Evolutionary conservation across 352 stramenopile species (phyloP), one percentile per base, ranked within the genome.

Genomic region (Globisporangium cederbergense): DNA sequence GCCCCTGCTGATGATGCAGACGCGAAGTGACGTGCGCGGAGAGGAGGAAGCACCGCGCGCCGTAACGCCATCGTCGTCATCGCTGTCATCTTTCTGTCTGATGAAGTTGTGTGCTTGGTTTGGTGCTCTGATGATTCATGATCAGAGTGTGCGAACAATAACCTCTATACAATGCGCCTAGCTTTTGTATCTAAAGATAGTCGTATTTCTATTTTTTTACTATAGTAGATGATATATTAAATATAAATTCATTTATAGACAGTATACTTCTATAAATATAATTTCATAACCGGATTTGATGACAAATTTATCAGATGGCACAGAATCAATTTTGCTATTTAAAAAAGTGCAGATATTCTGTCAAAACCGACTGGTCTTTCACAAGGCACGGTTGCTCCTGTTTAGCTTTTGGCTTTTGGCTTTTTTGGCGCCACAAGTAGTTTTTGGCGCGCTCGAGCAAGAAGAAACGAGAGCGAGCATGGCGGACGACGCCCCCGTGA

Each of bases 401-500:
- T 18, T 46, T 18, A 14, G 40, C 13, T 11, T 20, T 49, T 49
- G 32, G 32, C 32, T 36, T 18, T 46, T 18, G 40, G 40, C 13
- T 11, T 20, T 49, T 49, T 22, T 49, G 43, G 43, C 43, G 43
- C 43, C 43, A 49, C 43, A 49, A 58, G 36, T 43, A 58, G 51
- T 49, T 60, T 60, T 49, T 60, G 54, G 40, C 30, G 52, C 59
- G 20, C 20, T 43, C 34, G 4, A 58, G 7, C 22, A 45, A 18
- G 5, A 56, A 30, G 20, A 46, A 47, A 45, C 36, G 20, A 53
- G 40, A 52, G 30, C 14, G 34, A 64, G 36, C 54, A 77, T 74
- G 70, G 65, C 71, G 71, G 71, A 72, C 56, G 62, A 66, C 58
- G 57, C n/a, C 52, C 50, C 30, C 30, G 58, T 53, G 22, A 53